Evolutionary conservation across 305 asterid genomes (phyloP), one percentile per base, ranked within the genome.

Genomic region (Coffea humblotiana): DNA sequence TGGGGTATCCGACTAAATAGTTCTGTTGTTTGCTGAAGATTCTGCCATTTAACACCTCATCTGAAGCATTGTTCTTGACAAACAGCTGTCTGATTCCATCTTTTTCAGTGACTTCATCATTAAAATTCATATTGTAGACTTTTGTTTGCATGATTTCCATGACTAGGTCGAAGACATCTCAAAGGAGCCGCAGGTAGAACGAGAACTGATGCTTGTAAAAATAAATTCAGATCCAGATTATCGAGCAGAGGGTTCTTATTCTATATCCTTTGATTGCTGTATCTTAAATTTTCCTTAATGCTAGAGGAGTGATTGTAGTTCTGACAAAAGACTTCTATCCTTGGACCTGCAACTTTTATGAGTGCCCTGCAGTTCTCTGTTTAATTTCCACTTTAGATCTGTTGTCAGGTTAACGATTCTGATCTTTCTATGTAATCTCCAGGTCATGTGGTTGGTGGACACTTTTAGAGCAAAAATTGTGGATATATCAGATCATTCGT

Each of bases 381-480:
- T 76, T 61, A 45, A 54, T 27, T 52, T 71, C 47, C 12, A 63
- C 58, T 76, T 61, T 49, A 49, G 29, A 47, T 71, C 43, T 18
- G 45, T 45, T 66, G 66, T 58, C 29, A 58, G 47, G 45, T 75
- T 67, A 32, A 6, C 68, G 65, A 35, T 72, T 73, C 9, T 74
- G 72, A 25, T 58, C 47, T 66, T 61, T 75, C 73, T 67, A 68
- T 75, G 19, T 32, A 60, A 78, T 80, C 79, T 78, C 81, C 91
- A 95, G 99, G 94, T 95, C 82, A 91, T 90, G 97, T 90, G 99
- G 99, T 87, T 95, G 75, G 99, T 90, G 87, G 97, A 95, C 88
- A 84, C 93, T 82, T 95, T 95, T 81, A 90, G 99, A 89, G 98
- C 95, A 72, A 95, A 90, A 88, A 90, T 95, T 84, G 99, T 95